Evolutionary conservation across 768 basidiomycete genomes (phyloP).

Genomic region (Termitomyces sp.): DNA sequence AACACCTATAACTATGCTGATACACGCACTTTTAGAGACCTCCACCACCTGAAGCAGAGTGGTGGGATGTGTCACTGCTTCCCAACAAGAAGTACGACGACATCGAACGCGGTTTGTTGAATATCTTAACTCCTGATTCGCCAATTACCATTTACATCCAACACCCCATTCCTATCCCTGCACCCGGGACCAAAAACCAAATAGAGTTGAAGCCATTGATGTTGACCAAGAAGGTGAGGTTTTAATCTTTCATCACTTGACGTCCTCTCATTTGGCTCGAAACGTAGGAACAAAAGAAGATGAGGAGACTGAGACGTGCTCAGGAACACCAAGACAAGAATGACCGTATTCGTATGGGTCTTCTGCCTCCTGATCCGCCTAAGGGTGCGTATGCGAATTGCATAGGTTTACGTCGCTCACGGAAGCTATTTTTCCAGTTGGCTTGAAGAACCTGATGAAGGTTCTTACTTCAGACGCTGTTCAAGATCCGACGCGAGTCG

Average conservation of each 20-base stretch:
- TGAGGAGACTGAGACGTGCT: conserved; percentile 83
- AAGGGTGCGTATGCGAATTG: conserved; percentile 57
- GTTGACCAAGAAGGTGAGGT: conserved; percentile 80
- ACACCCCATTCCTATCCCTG: conserved; percentile 95
- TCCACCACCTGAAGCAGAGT: conserved; percentile 87
- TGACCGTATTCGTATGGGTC: conserved; percentile 93
- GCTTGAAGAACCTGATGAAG: conserved; percentile 94
- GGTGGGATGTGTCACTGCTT: conserved; percentile 93
- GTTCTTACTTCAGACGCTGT: conserved; percentile 95
- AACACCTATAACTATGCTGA: not conserved
- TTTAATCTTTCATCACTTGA: not conserved
- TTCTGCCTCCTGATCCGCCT: conserved; percentile 90
- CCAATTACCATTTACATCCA: conserved; percentile 91
- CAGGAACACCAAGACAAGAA: conserved; percentile 91
- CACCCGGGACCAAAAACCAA: conserved; percentile 82
- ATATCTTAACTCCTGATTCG: conserved; percentile 61
- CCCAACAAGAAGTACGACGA: conserved; percentile 81
- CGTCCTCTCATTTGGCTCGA: not conserved
- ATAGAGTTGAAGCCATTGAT: conserved; percentile 79
- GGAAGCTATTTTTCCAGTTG: conserved; percentile 47
- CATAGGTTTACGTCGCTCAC: not conserved
- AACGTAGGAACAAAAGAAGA: conserved; percentile 88
- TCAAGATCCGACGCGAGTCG: conserved; percentile 95
- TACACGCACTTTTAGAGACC: conserved; percentile 46
- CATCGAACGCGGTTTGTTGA: conserved; percentile 55